Base-by-base conservation (phyloP, 192 early-diverging fungal species). In the Backusella tuberculispora region DNA sequence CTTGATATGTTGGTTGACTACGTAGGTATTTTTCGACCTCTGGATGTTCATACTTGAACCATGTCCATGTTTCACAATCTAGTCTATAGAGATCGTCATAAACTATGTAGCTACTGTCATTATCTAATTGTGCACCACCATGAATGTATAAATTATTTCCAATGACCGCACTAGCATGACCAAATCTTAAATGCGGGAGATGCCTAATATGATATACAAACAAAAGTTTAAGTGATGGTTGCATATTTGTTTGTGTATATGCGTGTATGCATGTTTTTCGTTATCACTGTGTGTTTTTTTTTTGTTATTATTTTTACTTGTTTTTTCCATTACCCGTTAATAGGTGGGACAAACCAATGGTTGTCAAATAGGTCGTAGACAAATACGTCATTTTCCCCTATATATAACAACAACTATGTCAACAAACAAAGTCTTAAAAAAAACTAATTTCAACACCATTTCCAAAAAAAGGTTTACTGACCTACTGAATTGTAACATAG, bases 321-420 rank as follows among this genome's bases (percentile, higher is more conserved):
- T 19, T 26, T 48, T 43, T 26, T 44, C 17, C 17, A 12, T 60
- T 76, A 80, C 79, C 79, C 79, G 4, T 38, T 73, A 19, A 80
- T 67, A 40, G 50, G 47, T 26, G 79, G 79, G 14, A 72, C 70
- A 47, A 80, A 43, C 79, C 79, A 80, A 47, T 12, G 64, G 53
- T 80, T 80, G n/a, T 56, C 48, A 3, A 73, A 38, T 44, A 70
- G 68, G 34, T 80, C 79, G 64, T 76, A 80, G 21, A 76, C 63
- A 63, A 80, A 80, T 47, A 80, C 50, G 48, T 80, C 79, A 74
- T 80, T 80, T 53, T 80, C 79, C 38, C 79, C 79, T 80, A 63
- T 24, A 56, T 13, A 47, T 29, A 9, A 26, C 21, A 5, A 60
- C 9, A 9, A 26, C 10, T 10, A 21, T 24, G 26, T 60, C 53